phyloP scores from a whole-genome alignment of 208 protist species.

The Novymonas esmeraldas region DNA sequence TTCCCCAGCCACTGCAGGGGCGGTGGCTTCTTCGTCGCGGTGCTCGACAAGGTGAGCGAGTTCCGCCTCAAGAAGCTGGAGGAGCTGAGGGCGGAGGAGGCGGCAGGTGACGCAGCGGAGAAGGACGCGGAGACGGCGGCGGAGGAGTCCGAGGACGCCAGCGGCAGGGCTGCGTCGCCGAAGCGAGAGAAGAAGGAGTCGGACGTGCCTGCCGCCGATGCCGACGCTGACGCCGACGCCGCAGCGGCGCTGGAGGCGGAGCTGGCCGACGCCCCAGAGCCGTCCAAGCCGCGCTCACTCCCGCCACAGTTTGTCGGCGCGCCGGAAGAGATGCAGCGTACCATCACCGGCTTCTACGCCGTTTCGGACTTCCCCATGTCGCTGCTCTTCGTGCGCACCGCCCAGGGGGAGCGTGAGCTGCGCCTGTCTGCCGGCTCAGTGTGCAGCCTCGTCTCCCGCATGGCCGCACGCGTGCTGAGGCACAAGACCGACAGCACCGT shows the following conservation, averaged over 20 bases:
- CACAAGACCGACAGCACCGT: conserved; percentile 68
- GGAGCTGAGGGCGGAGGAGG: conserved; percentile 15
- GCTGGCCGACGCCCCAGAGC: conserved; percentile 2
- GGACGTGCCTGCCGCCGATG: background rate
- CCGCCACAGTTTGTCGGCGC: conserved; percentile 71
- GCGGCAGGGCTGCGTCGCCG: background rate
- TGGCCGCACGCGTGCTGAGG: conserved; percentile 50
- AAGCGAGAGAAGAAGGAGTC: conserved; percentile 29
- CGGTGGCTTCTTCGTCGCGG: conserved; percentile 98
- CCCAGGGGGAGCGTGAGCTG: conserved; percentile 65
- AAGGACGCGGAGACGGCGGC: background rate
- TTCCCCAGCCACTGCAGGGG: conserved; percentile 95
- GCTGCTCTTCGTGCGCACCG: conserved; percentile 67
- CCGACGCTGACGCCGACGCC: conserved; percentile 5
- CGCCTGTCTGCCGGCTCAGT: conserved; percentile 55
- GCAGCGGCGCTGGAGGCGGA: conserved; percentile 6
- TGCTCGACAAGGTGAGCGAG: conserved; percentile 89
- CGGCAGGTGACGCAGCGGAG: background rate
- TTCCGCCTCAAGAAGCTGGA: conserved; percentile 49
- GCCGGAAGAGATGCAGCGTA: conserved; percentile 41
- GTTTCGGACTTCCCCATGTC: conserved; percentile 53
- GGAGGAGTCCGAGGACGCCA: background rate
- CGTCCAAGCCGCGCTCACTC: conserved; percentile 27
- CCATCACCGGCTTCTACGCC: conserved; percentile 61
- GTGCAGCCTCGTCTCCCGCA: conserved; percentile 69